Base-by-base conservation (phyloP, 495 filamentous ascomycete genomes). In the Lasiosphaeria ovina region DNA sequence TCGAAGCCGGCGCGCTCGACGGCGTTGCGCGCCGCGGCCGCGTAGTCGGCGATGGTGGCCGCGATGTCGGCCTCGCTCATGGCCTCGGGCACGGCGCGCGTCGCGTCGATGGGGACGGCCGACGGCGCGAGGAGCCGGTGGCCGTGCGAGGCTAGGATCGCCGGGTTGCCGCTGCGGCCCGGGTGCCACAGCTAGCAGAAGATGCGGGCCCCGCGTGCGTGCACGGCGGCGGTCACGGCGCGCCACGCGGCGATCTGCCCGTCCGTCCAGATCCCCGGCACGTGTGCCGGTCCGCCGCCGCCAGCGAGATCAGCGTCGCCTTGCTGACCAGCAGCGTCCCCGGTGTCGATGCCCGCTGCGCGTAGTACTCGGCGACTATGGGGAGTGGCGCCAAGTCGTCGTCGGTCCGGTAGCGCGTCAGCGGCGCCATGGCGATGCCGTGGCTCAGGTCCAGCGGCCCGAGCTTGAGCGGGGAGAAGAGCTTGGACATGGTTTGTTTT, bases 311-410 rank as follows among this genome's bases (percentile, higher is more conserved):
- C n/a, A 77, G 73, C n/a, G 79, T 76, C 0, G 78, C 83, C 66
- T 85, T 82, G 5, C 76, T 76, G 42, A 86, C 81, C 40, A 85
- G 70, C n/a, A 86, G 62, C 1, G 80, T 79, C 11, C 83, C 83
- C 1, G 78, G 75, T 12, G 75, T 62, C 7, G 79, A 77, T 3
- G 82, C 72, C 8, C 82, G 75, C 59, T 87, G 83, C 2, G 66
- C 55, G 68, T 86, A 85, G 69, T 86, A 84, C 34, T 83, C 77
- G 58, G 70, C 71, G n/a, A 61, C 54, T 14, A 61, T 17, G 3
- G 57, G 54, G 3, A 35, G 35, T 10, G 58, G 62, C 9, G 66
- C 62, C 16, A 50, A 59, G 44, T 73, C 59, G 34, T 72, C 74
- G 35, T 72, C 74, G 34, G 76, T 77, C 8, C 83, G 79, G 57